Evolutionary conservation across 345 rosid species (phyloP).

Genomic region (Sonneratia alba): DNA sequence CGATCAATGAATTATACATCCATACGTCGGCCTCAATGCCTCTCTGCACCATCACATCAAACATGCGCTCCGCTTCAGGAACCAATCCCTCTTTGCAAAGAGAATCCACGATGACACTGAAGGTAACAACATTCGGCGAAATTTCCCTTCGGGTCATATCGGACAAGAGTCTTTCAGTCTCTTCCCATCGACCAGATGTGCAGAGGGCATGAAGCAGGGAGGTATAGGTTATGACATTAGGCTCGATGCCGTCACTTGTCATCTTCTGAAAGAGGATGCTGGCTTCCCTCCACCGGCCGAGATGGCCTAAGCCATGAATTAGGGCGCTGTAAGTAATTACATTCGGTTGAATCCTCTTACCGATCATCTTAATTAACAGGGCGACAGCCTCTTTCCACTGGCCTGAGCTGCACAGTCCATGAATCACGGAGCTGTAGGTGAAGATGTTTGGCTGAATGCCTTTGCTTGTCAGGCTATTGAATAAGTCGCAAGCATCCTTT

Average conservation of each 20-base stretch:
- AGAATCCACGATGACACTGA: neutral
- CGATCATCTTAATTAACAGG: neutral
- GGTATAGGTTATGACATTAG: constrained; percentile 1
- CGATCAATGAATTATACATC: constrained; percentile 4
- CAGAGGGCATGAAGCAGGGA: neutral
- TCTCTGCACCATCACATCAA: constrained; percentile 1
- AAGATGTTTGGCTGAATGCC: neutral
- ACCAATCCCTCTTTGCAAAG: neutral
- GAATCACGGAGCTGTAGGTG: neutral
- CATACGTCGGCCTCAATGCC: neutral
- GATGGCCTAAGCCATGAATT: constrained; percentile 17
- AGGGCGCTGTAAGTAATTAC: constrained; percentile 9
- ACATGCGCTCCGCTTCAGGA: neutral
- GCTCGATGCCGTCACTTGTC: neutral
- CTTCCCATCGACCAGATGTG: neutral
- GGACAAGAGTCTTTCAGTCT: neutral
- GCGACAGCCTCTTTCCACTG: neutral
- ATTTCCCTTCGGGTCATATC: neutral
- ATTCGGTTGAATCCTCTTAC: constrained; percentile 1
- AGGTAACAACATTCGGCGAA: neutral
- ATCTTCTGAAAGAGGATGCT: constrained; percentile 20
- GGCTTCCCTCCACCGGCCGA: constrained; percentile 17
- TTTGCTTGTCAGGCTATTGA: neutral
- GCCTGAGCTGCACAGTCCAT: neutral
- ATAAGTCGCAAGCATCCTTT: neutral